Base-by-base conservation (phyloP, 108 stramenopile species). In the Skeletonema potamos region DNA sequence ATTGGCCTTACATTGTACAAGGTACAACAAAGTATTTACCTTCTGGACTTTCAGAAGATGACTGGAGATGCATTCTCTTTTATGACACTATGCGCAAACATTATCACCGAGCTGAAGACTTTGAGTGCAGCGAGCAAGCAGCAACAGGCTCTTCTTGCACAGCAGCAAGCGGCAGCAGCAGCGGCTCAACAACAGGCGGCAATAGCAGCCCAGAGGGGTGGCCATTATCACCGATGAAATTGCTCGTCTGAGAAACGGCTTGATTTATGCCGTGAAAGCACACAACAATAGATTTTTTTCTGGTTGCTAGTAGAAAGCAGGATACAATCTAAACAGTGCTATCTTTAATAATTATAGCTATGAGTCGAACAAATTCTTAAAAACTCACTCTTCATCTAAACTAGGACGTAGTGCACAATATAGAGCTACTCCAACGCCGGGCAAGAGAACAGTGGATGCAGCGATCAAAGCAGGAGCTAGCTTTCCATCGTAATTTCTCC, bases 1-100 rank as follows among this genome's bases (percentile, higher is more conserved):
- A 94, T 98, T 44, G 96, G 92, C 28, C 72, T 99, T 58, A 95
- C 93, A 10, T 70, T 99, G 73, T 99, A 98, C 94, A 97, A 98
- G 83, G 99, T 99, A 44, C 99, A 99, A 84, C 94, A 94, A 64
- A 95, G 88, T 72, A 98, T 99, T 51, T 99, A 98, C 73, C 84
- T 99, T 37, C 84, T 99, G 27, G 99, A 99, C 73, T 97, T 99
- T 66, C 98, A 97, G 83, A 92, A 96, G 66, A 89, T 90, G 81
- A 96, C 96, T 28, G 99, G 99, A 29, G 98, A 98, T 82, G 90
- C 90, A 32, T 99, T 99, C 79, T 94, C 93, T 3, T 99, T 99
- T 82, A 98, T 98, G 98, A 96, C 94, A 18, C 86, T 98, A 13
- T 97, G 96, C 78, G 96, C 97, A 15, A 92, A 93, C 63, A 97